These are phyloP conservation scores for Saturnispora sanitii DNA, from an alignment of 805 yeast species.

Conservation along the genomic window DNA sequence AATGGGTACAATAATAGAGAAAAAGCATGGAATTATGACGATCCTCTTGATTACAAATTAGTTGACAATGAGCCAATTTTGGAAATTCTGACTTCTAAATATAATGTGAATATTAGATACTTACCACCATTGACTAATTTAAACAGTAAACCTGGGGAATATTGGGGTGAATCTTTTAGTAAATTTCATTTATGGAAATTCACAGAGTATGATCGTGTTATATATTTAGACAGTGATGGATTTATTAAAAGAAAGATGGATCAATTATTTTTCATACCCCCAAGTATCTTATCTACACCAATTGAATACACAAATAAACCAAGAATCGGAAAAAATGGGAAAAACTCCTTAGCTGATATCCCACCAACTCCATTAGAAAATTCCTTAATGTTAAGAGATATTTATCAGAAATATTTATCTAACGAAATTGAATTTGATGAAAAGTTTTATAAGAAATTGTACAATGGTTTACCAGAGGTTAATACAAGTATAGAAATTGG, in stretches of 20 bases:
- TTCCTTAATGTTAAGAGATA: constrained; percentile 14
- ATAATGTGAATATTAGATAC: constrained; percentile 23
- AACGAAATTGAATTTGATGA: constrained; percentile 8
- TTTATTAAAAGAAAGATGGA: constrained; percentile 33
- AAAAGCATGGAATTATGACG: constrained; percentile 3
- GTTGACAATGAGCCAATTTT: neutral
- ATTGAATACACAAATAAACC: constrained; percentile 21
- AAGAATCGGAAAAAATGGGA: neutral
- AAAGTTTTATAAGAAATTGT: constrained; percentile 18
- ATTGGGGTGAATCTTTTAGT: constrained; percentile 46
- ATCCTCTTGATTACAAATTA: neutral
- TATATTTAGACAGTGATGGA: constrained; percentile 53
- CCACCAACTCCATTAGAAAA: constrained; percentile 17
- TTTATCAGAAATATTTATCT: constrained; percentile 13
- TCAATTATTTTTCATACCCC: constrained; percentile 43
- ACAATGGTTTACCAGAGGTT: constrained; percentile 31
- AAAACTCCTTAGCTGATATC: neutral
- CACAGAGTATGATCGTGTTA: constrained; percentile 40
- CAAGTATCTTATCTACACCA: constrained; percentile 37
- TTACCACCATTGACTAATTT: constrained; percentile 17
- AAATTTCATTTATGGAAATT: constrained; percentile 44
- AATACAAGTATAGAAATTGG: constrained; percentile 8
- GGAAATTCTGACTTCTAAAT: neutral
- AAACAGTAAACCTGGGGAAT: constrained; percentile 11
- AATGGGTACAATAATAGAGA: constrained; percentile 5